These are phyloP conservation scores for Rhododendron henanense DNA, from an alignment of 148 eudicot genomes.

Conservation along the genomic window DNA sequence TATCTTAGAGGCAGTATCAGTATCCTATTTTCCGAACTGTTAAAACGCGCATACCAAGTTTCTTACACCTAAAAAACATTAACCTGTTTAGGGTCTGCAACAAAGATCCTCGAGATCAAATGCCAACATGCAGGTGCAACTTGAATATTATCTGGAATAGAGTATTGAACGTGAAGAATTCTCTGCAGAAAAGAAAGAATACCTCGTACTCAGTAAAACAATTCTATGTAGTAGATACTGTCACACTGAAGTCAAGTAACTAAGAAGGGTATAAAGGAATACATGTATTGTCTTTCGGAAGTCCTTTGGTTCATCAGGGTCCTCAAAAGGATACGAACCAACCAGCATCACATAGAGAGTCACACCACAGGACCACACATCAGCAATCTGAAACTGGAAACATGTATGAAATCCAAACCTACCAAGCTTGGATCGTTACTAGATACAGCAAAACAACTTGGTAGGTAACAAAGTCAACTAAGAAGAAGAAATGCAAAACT, in stretches of 20 bases:
- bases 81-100: constrained; percentile 72
- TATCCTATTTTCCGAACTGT: background rate
- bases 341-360: constrained; percentile 91
- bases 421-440: background rate
- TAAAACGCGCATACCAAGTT: background rate
- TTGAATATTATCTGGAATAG: constrained; percentile 62
- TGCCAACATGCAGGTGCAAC: constrained; percentile 78
- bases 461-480: background rate
- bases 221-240: background rate
- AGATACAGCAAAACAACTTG: background rate
- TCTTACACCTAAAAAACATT: constrained; percentile 22
- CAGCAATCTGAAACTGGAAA: constrained; percentile 63
- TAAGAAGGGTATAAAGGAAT: background rate
- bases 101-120: constrained; percentile 87
- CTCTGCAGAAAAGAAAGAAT: constrained; percentile 44
- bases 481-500: background rate
- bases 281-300: constrained; percentile 81
- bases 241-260: background rate
- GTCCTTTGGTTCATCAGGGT: constrained; percentile 84
- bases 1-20: background rate
- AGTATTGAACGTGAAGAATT: constrained; percentile 71
- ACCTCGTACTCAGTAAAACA: background rate
- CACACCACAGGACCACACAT: constrained; percentile 99
- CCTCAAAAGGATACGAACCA: constrained; percentile 92
- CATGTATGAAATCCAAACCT: background rate